A percentile compares a stretch with the other conserved stretches of the same genome.
phyloP scores from a whole-genome alignment of 176 grass and related monocot species.

The Carex myosuroides region DNA sequence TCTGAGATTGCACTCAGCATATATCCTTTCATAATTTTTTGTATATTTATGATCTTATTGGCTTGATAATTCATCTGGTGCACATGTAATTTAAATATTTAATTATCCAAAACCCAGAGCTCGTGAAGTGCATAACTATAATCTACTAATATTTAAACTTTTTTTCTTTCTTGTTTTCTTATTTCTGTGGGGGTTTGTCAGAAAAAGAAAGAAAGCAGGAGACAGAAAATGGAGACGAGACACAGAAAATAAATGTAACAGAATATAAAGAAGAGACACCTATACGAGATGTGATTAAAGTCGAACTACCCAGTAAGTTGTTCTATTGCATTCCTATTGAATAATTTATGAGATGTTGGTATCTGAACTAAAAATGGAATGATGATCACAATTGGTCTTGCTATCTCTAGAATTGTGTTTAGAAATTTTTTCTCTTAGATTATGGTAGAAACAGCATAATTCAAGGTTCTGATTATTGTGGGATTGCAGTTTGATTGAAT shows the following conservation, averaged over 20 bases:
- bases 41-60: background rate
- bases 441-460: background rate
- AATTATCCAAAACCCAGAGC: background rate
- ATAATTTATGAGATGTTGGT: background rate
- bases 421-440: background rate
- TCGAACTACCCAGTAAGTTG: background rate
- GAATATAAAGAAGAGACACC: slow-evolving; percentile 1
- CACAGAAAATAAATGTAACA: background rate
- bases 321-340: background rate
- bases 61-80: background rate
- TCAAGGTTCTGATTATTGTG: background rate
- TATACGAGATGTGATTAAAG: slow-evolving; percentile 4
- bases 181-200: background rate
- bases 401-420: background rate
- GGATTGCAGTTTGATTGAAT: background rate
- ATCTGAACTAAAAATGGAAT: background rate
- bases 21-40: background rate
- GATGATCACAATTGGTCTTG: background rate
- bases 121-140: background rate
- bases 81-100: background rate
- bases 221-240: background rate
- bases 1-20: background rate
- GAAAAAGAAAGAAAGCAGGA: background rate
- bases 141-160: background rate
- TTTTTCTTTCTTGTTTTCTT: background rate